Percentiles rank a stretch among this genome's conserved stretches.
Evolutionary conservation across 768 basidiomycete genomes (phyloP).

Genomic region (Phanerochaete sordida): DNA sequence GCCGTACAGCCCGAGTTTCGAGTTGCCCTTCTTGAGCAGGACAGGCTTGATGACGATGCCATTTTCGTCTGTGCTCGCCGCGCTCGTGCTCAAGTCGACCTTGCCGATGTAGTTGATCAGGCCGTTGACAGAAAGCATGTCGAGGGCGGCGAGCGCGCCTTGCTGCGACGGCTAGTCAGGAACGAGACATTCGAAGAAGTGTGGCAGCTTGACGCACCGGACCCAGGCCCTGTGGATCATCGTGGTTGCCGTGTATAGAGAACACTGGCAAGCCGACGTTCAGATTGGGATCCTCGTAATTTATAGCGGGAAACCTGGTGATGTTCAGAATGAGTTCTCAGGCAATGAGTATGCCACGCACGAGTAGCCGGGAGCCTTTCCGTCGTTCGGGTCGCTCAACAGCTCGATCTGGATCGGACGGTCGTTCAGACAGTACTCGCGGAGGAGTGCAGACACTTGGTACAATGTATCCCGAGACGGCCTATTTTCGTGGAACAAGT

Average conservation of each 20-base stretch:
- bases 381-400: conserved; percentile 89
- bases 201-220: conserved; percentile 47
- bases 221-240: conserved; percentile 96
- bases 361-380: conserved; percentile 82
- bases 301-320: conserved; percentile 90
- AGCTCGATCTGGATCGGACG: conserved; percentile 89
- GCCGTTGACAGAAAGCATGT: conserved; percentile 90
- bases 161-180: conserved; percentile 44
- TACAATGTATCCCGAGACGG: conserved; percentile 90
- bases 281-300: conserved; percentile 95
- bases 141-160: conserved; percentile 93
- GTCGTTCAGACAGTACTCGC: conserved; percentile 88
- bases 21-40: conserved; percentile 85
- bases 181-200: not conserved
- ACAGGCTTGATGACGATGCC: conserved; percentile 89
- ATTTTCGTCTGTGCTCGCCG: conserved; percentile 46
- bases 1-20: conserved; percentile 89
- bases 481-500: conserved; percentile 97
- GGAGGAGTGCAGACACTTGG: conserved; percentile 81
- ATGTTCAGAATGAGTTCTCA: not conserved
- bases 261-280: conserved; percentile 97
- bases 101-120: conserved; percentile 98
- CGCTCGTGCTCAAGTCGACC: conserved; percentile 77
- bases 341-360: conserved; percentile 35
- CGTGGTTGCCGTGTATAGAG: conserved; percentile 99